Evolutionary conservation across 2,329 filamentous ascomycete species (phyloP), one percentile per base, ranked within the genome.

Genomic region (Beauveria brongniartii): DNA sequence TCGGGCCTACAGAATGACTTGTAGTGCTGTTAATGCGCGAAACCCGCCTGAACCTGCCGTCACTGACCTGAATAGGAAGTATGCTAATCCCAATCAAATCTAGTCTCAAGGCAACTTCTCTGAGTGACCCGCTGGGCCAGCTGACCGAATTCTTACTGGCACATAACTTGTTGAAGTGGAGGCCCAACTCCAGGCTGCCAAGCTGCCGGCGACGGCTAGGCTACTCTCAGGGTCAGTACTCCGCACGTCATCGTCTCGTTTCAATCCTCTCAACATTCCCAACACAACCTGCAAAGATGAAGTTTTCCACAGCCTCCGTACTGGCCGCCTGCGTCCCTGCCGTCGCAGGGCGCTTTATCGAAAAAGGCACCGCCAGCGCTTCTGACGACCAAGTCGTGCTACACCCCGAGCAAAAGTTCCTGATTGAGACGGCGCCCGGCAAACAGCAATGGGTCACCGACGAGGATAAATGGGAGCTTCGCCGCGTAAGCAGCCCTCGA

Each of bases 381-480:
- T 7, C 24, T 22, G 10, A 41, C 40, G 74, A 83, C 67, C 77
- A 78, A 64, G 74, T 84, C 64, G 73, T 80, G 62, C 76, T 84
- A 61, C 73, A 73, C 61, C 75, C 65, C 52, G 66, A 69, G 40
- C 69, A 72, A 63, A 65, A 66, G 67, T 94, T 83, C 73, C 80
- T 96, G 52, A 86, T 99, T 65, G 92, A 97, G 78, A 80, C 94
- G 28, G 82, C 84, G n/a, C 91, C 91, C 3, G 91, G 90, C 61
- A 82, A 93, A 71, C 92, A 87, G 26, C 79, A 82, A 80, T 94
- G 90, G 89, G 88, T 97, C 37, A 95, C 91, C 0, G 93, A 97
- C 69, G 90, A 96, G 41, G 87, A 97, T 77, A 99, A 97, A 76
- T 97, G 93, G 92, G 86, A 88, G 73, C 78, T 97, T 65, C 87